Percentiles rank a stretch among this genome's conserved stretches.
Evolutionary conservation across 2,329 filamentous ascomycete genomes (phyloP).

Genomic region (Ceratocystis ficicola): DNA sequence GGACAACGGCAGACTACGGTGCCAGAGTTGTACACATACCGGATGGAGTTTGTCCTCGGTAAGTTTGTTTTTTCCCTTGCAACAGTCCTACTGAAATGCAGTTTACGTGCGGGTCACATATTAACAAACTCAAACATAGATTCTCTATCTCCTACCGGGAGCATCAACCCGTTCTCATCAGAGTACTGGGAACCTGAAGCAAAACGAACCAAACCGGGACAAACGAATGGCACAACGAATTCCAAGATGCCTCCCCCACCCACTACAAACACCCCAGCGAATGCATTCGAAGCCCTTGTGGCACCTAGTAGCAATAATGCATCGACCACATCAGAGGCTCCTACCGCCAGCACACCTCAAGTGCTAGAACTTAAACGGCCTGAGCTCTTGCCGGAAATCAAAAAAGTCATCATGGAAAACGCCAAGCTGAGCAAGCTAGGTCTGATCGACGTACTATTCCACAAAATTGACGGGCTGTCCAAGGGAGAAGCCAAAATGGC

Average conservation of each 20-base stretch:
- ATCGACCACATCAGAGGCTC: conserved; percentile 22
- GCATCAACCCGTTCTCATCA: conserved; percentile 74
- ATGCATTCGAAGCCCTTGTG: conserved; percentile 31
- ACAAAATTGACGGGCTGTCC: conserved; percentile 31
- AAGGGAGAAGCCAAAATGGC: conserved; percentile 35
- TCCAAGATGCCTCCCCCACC: conserved; percentile 25
- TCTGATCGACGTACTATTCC: conserved; percentile 33
- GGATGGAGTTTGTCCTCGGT: conserved; percentile 65
- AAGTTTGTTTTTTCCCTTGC: conserved; percentile 28
- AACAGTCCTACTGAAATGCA: background rate
- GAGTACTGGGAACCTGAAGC: conserved; percentile 57
- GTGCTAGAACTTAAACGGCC: conserved; percentile 26
- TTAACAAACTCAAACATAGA: conserved; percentile 30
- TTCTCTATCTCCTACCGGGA: conserved; percentile 37
- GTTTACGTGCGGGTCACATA: background rate
- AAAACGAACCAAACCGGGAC: conserved; percentile 24
- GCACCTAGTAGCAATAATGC: background rate
- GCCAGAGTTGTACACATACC: conserved; percentile 46
- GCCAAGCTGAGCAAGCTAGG: conserved; percentile 33
- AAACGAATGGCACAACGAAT: conserved; percentile 12
- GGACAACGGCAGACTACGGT: conserved; percentile 35
- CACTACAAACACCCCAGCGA: conserved; percentile 27
- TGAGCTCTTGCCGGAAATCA: conserved; percentile 34
- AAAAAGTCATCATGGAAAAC: conserved; percentile 33
- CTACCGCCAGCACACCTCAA: conserved; percentile 28